Evolutionary conservation across 306 rosid species (phyloP), one percentile per base, ranked within the genome.

Genomic region (Medicago arabica): DNA sequence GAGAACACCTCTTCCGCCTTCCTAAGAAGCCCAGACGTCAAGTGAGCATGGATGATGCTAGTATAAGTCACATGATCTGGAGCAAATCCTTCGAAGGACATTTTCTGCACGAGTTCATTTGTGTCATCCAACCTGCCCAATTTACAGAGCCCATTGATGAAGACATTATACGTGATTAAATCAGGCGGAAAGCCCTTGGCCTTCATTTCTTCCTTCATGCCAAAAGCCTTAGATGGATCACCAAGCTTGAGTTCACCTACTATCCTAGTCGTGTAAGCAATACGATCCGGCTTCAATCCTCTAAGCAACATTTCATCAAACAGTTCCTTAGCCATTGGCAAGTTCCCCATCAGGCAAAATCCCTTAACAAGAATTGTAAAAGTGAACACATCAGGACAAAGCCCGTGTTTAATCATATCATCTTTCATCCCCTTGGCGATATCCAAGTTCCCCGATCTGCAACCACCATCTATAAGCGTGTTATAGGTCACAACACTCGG

Each of bases 21-120:
- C 85, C 55, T 69, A 67, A 86, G 86, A 66, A 83, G 74, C 61
- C 91, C 91, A 59, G 54, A 81, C 82, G 76, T 85, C 86, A 89
- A 53, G 81, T 83, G 80, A 53, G 91, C 89, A 76, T 86, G 89
- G 80, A 92, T 92, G 71, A 90, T 86, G 85, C 94, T 88, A 41
- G 98, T 87, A 73, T 87, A 90, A 18, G 92, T 88, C 47, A 92
- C 82, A 72, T 87, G 91, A 84, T 92, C 96, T 0, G 96, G 97
- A 72, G 67, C 75, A 71, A 87, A 41, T 62, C 92, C 91, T 75
- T 82, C 75, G 7, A 9, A 16, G 25, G 72, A 74, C 92, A 92
- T 92, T 57, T 83, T 83, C 78, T 80, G 78, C 81, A 88, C 75
- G 0, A 87, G 73, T 67, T 78, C 57, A 76, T 43, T 77, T 19